Conservation (phyloP, 2,329 filamentous ascomycete species). For the Huntiella moniliformis region DNA sequence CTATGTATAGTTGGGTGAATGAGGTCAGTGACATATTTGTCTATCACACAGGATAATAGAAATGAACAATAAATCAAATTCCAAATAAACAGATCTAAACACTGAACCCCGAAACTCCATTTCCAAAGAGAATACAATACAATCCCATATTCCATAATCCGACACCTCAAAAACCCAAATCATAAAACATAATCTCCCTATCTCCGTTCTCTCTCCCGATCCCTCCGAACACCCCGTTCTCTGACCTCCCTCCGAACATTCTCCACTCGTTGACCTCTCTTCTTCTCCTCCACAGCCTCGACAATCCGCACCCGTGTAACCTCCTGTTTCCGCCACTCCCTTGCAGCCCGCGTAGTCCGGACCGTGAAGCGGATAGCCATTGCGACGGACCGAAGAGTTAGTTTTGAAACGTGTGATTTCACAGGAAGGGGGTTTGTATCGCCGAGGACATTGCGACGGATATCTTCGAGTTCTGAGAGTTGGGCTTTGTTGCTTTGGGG, state of each 20-base stretch:
- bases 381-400: conserved; percentile 25
- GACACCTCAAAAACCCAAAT: not conserved
- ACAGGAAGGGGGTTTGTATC: conserved; percentile 18
- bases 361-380: conserved; percentile 33
- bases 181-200: not conserved
- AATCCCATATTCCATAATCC: not conserved
- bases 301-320: conserved; percentile 28
- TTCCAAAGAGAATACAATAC: not conserved
- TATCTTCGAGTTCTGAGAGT: conserved; percentile 65
- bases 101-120: conserved; percentile 1
- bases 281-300: conserved; percentile 29
- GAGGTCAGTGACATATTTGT: not conserved
- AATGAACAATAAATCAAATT: not conserved
- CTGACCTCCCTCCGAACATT: conserved; percentile 9
- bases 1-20: not conserved
- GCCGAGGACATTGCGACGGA: conserved; percentile 33
- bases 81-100: conserved; percentile 11
- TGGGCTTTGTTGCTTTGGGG: conserved; percentile 72
- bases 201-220: not conserved
- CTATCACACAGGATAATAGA: not conserved
- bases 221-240: not conserved
- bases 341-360: conserved; percentile 28
- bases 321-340: conserved; percentile 32
- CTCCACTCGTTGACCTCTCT: conserved; percentile 25
- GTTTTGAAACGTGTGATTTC: conserved; percentile 7